Evolutionary conservation across 2,329 filamentous ascomycete genomes (phyloP), one percentile per base, ranked within the genome.

Genomic region (Aureobasidium sp.): DNA sequence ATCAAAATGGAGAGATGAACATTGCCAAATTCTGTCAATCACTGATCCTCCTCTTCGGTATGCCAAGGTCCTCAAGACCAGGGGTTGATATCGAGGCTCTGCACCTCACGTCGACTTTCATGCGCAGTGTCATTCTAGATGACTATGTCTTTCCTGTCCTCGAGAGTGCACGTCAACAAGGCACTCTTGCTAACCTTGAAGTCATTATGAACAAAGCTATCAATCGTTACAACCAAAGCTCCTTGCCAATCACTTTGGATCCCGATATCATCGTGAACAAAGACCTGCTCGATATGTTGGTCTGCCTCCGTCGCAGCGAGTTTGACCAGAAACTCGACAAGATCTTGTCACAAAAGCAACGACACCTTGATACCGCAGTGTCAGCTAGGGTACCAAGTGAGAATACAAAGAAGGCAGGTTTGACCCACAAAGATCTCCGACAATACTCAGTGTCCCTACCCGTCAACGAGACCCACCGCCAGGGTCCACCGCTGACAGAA

Each of bases 81-180:
- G 36, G 6, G 7, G 29, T 25, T 10, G 15, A 55, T 9, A 13
- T 10, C 13, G 5, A 52, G 21, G n/a, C 32, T 29, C 1, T 16
- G 9, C 21, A 27, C 49, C 34, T 52, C 7, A 32, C 1, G 9
- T 2, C 27, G 15, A 4, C 25, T 41, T 54, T 8, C 7, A 54
- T 54, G 44, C 53, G 53, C 39, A 57, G 53, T 27, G 41, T 3
- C 39, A 45, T 57, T 3, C 3, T 57, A n/a, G 53, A 57, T 10
- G 53, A 57, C n/a, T 57, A 37, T 27, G n/a, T 5, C n/a, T 57
- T 57, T 15, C 54, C 54, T 48, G 41, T 34, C 29, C 54, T 58
- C 6, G 54, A 58, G 15, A 3, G 21, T n/a, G 16, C 29, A 13
- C 53, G 53, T 16, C 53, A 3, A 8, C 29, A 34, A 25, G 27